phyloP scores from a whole-genome alignment of 805 yeast species.

The Candida xiaguanensis region DNA sequence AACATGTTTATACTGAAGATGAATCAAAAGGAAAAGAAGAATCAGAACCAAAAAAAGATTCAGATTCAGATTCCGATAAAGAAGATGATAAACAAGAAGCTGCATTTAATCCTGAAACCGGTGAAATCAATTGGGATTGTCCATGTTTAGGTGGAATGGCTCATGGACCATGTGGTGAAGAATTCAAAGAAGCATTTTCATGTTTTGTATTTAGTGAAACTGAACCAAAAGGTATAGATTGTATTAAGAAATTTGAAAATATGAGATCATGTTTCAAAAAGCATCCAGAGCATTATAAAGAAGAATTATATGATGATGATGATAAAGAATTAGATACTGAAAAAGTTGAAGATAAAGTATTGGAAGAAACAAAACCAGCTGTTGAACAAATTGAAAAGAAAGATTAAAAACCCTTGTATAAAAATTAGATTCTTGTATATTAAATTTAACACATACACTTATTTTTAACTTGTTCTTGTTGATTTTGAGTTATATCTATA shows the following conservation, averaged over 20 bases:
- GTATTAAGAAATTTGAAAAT: constrained; percentile 81
- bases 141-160: constrained; percentile 99
- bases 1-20: constrained; percentile 1
- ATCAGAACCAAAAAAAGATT: constrained; percentile 10
- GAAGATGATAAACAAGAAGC: constrained; percentile 34
- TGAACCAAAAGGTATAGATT: constrained; percentile 96
- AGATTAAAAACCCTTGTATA: background rate
- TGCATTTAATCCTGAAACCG: constrained; percentile 94
- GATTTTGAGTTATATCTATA: constrained; percentile 20
- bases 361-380: constrained; percentile 12
- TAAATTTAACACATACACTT: constrained; percentile 19
- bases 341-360: constrained; percentile 12
- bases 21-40: constrained; percentile 2
- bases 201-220: constrained; percentile 92
- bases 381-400: constrained; percentile 12
- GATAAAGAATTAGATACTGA: constrained; percentile 20
- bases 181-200: constrained; percentile 69
- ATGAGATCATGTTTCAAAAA: constrained; percentile 95
- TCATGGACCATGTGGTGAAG: constrained; percentile 89
- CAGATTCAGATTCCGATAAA: constrained; percentile 7
- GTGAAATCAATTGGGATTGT: constrained; percentile 99
- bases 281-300: constrained; percentile 91
- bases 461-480: background rate
- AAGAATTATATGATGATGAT: constrained; percentile 81
- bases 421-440: background rate